Evolutionary conservation across 73 alveolate species (phyloP).

Genomic region (Paraurostyla sp.): DNA sequence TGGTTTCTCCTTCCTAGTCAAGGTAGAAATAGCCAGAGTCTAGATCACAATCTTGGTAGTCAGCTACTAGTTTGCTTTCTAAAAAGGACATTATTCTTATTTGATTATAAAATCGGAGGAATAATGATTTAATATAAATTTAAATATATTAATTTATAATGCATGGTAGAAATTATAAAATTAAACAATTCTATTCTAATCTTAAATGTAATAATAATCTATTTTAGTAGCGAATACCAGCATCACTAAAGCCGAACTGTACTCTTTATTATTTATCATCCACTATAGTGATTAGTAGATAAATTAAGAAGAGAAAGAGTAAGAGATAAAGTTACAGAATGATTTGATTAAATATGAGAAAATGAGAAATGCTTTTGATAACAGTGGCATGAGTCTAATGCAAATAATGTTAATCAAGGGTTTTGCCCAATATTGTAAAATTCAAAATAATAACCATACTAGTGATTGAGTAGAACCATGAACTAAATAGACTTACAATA

Average conservation of each 20-base stretch:
- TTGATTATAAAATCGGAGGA: too few relatives aligned
- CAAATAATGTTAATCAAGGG: constrained; percentile 34
- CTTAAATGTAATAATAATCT: too few relatives aligned
- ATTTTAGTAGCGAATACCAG: too few relatives aligned
- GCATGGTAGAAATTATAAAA: too few relatives aligned
- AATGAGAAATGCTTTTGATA: not conserved
- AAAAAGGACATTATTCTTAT: not conserved
- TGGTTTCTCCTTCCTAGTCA: not conserved
- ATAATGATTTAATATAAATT: too few relatives aligned
- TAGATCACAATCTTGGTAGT: too few relatives aligned
- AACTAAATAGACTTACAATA: not conserved
- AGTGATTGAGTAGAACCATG: constrained; percentile 12
- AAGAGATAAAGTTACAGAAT: not conserved
- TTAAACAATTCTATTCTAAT: too few relatives aligned
- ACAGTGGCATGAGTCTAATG: constrained; percentile 19
- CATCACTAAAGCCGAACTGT: too few relatives aligned
- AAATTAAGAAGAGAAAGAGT: not conserved
- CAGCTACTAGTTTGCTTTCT: not conserved
- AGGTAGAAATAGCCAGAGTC: not conserved
- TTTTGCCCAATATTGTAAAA: not conserved
- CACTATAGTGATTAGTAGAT: not conserved
- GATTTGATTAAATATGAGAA: not conserved
- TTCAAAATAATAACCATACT: not conserved
- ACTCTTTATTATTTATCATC: too few relatives aligned
- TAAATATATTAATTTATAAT: too few relatives aligned